A percentile compares a stretch with the other conserved stretches of the same genome.
Conservation (phyloP, 257 asterid genomes). For the Gentiana macrophylla region DNA sequence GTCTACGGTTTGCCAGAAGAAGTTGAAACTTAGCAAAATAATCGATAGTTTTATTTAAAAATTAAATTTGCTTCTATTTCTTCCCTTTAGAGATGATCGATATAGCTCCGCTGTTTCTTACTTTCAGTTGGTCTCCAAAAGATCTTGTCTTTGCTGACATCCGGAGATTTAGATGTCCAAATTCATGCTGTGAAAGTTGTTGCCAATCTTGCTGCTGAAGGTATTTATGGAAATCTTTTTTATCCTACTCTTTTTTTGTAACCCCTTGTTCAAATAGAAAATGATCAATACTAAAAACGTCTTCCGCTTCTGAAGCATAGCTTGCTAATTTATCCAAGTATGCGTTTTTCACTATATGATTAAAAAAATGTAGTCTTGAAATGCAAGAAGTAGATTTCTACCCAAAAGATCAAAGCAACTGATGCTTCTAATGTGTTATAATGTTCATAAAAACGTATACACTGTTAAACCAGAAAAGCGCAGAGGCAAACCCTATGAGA, state of each 20-base stretch:
- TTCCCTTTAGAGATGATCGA: not conserved
- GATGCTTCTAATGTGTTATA: too few species aligned
- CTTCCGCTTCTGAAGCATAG: not conserved
- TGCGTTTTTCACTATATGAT: not conserved
- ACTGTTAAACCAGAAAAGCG: too few species aligned
- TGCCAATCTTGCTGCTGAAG: constrained; percentile 97
- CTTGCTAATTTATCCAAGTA: not conserved
- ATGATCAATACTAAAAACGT: not conserved
- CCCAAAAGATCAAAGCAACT: too few species aligned
- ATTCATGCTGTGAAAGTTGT: constrained; percentile 94
- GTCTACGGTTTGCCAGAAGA: too few species aligned
- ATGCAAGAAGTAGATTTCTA: too few species aligned
- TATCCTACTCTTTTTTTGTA: not conserved
- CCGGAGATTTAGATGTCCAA: constrained; percentile 73
- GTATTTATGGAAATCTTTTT: constrained; percentile 19
- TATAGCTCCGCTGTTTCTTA: constrained; percentile 11
- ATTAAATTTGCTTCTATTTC: not conserved
- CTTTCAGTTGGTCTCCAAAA: constrained; percentile 81
- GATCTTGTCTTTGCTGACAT: constrained; percentile 63
- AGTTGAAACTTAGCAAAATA: not conserved
- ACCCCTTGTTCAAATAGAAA: not conserved
- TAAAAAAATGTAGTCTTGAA: not conserved
- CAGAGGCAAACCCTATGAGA: too few species aligned
- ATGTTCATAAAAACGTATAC: too few species aligned
- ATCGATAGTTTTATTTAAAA: not conserved